phyloP scores from a whole-genome alignment of 352 stramenopile species.

The Phytophthora cryptogea region DNA sequence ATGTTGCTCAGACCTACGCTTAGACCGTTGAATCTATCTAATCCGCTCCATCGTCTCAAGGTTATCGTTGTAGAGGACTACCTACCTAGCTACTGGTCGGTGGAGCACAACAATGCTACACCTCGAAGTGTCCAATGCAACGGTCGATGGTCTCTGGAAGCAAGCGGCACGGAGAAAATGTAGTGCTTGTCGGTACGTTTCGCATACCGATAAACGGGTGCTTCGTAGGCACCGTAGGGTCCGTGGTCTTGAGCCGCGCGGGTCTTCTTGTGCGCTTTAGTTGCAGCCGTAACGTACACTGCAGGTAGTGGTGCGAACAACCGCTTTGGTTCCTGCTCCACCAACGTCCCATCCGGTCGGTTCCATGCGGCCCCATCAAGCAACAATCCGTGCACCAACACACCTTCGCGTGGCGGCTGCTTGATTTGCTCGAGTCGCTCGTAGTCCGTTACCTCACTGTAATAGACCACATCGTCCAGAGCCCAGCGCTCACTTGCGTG shows the following conservation, averaged over 20 bases:
- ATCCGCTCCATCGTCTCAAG: no score
- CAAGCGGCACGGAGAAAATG: conserved; percentile 76
- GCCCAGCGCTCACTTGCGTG: conserved; percentile 78
- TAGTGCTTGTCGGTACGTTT: conserved; percentile 74
- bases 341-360: conserved; percentile 64
- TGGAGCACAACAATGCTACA: conserved; percentile 73
- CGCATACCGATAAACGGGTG: conserved; percentile 81
- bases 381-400: conserved; percentile 75
- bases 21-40: neutral
- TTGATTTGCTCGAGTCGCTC: conserved; percentile 81
- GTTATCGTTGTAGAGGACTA: neutral
- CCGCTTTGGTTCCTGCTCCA: conserved; percentile 80
- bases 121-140: conserved; percentile 79
- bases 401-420: conserved; percentile 67
- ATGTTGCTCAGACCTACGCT: neutral
- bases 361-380: conserved; percentile 81
- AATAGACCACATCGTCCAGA: conserved; percentile 79
- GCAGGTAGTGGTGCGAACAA: conserved; percentile 75
- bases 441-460: conserved; percentile 86
- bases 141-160: conserved; percentile 75
- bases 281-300: conserved; percentile 79
- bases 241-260: conserved; percentile 68
- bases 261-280: conserved; percentile 78
- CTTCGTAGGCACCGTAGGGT: conserved; percentile 78
- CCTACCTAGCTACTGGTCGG: conserved; percentile 43